These are phyloP conservation scores for Boletus rufocinnamomeus DNA, from an alignment of 768 basidiomycete species.

Conservation along the genomic window DNA sequence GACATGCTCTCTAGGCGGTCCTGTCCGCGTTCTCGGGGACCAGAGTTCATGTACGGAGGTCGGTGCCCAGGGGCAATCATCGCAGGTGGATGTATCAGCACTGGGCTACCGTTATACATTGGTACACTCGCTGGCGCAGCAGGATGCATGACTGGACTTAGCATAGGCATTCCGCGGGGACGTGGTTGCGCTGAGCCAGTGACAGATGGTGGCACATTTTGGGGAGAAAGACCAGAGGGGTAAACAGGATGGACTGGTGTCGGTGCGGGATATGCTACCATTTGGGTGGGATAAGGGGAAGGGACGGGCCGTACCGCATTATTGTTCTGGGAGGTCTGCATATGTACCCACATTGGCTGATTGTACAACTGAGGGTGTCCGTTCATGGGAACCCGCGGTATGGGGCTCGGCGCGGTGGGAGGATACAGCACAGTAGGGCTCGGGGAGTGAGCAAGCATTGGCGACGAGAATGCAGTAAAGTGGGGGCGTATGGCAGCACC, in stretches of 20 bases:
- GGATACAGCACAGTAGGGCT: slow-evolving; percentile 68
- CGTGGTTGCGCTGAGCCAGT: slow-evolving; percentile 39
- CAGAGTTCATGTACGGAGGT: slow-evolving; percentile 46
- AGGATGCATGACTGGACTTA: slow-evolving; percentile 74
- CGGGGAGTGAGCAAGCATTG: slow-evolving; percentile 74
- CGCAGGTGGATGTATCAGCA: slow-evolving; percentile 58
- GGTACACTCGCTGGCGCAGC: slow-evolving; percentile 44
- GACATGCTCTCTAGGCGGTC: slow-evolving; percentile 50
- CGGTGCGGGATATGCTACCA: slow-evolving; percentile 66
- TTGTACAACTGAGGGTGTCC: slow-evolving; percentile 62
- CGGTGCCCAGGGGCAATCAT: slow-evolving; percentile 38
- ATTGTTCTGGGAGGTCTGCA: slow-evolving; percentile 47
- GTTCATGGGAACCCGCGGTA: slow-evolving; percentile 64
- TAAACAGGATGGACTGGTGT: slow-evolving; percentile 51
- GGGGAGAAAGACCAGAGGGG: slow-evolving; percentile 41
- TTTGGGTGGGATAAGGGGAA: slow-evolving; percentile 64
- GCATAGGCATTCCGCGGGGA: slow-evolving; percentile 56
- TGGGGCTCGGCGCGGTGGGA: slow-evolving; percentile 61
- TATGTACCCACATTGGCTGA: slow-evolving; percentile 67
- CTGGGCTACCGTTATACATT: slow-evolving; percentile 71
- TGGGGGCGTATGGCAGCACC: slow-evolving; percentile 52
- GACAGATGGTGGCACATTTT: slow-evolving; percentile 35
- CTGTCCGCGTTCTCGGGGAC: slow-evolving; percentile 51
- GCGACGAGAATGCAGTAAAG: slow-evolving; percentile 63
- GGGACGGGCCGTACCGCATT: slow-evolving; percentile 55